Conservation (phyloP, 768 basidiomycete genomes). For the Xerocomellus amylosporus region DNA sequence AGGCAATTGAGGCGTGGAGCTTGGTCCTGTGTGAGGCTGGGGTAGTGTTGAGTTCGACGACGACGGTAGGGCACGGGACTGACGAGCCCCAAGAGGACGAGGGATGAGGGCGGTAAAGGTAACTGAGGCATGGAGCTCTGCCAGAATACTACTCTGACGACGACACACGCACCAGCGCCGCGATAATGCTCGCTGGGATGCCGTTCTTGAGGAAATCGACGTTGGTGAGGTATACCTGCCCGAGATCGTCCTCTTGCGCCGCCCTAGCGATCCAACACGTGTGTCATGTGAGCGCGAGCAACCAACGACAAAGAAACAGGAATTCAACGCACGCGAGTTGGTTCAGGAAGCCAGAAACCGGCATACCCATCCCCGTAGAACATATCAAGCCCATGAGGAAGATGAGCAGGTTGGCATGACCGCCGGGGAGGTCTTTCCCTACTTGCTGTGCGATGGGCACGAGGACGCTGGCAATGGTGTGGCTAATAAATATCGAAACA, state of each 20-base stretch:
- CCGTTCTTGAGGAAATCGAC: constrained; percentile 92
- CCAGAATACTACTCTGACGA: too few relatives aligned
- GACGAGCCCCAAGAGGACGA: too few relatives aligned
- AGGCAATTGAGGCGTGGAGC: too few relatives aligned
- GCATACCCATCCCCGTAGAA: constrained; percentile 97
- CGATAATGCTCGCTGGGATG: constrained; percentile 87
- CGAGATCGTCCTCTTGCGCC: constrained; percentile 92
- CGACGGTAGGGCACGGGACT: too few relatives aligned
- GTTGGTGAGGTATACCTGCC: constrained; percentile 80
- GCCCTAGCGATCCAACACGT: constrained; percentile 46
- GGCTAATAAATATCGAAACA: constrained; percentile 94
- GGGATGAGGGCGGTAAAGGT: too few relatives aligned
- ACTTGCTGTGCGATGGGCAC: constrained; percentile 95
- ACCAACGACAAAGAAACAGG: neutral
- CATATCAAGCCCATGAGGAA: constrained; percentile 93
- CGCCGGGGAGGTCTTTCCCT: constrained; percentile 68
- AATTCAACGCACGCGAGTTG: constrained; percentile 76
- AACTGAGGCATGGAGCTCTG: too few relatives aligned
- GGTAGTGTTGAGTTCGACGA: too few relatives aligned
- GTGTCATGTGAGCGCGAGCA: neutral
- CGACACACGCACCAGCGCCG: constrained; percentile 56
- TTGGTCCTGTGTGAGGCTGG: too few relatives aligned
- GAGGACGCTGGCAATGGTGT: constrained; percentile 95
- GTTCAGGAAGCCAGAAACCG: constrained; percentile 98
- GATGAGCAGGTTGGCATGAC: constrained; percentile 79